Percentiles rank a stretch among this genome's conserved stretches.
Conservation (phyloP, 306 rosid genomes). For the Oemleria cerasiformis region DNA sequence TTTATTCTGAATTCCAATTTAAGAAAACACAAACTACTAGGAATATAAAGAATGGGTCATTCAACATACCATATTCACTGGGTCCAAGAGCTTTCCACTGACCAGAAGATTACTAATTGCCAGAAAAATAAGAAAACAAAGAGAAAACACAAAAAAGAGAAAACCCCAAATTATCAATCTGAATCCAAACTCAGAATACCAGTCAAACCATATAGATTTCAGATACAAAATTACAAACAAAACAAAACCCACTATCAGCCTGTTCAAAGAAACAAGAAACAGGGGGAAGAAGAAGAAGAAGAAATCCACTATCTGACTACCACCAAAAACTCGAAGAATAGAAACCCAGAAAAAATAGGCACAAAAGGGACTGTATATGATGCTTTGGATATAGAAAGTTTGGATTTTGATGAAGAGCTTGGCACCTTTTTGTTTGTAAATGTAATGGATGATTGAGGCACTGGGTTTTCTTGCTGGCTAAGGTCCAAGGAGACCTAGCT, state of each 20-base stretch:
- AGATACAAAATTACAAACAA: not conserved
- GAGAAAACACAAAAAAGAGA: not conserved
- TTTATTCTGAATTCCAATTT: not conserved
- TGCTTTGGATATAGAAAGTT: not conserved
- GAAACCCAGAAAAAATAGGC: constrained; percentile 5
- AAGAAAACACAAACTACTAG: constrained; percentile 2
- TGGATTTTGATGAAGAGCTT: not conserved
- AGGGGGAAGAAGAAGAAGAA: not conserved
- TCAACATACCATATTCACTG: constrained; percentile 33
- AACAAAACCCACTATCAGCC: not conserved
- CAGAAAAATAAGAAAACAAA: constrained; percentile 26
- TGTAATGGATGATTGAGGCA: not conserved
- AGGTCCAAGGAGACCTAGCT: not conserved
- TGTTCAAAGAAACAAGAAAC: not conserved
- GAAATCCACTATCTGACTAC: not conserved
- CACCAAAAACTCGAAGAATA: not conserved
- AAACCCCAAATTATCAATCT: not conserved
- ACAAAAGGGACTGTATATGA: not conserved
- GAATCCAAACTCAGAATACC: constrained; percentile 3
- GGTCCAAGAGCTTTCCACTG: constrained; percentile 5
- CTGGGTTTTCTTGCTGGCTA: constrained; percentile 13
- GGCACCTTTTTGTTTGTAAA: not conserved
- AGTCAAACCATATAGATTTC: not conserved
- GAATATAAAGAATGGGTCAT: not conserved
- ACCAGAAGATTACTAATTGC: constrained; percentile 14